These are phyloP conservation scores for Debaryomyces sp. DNA, from an alignment of 1,139 yeast genomes.

Conservation along the genomic window DNA sequence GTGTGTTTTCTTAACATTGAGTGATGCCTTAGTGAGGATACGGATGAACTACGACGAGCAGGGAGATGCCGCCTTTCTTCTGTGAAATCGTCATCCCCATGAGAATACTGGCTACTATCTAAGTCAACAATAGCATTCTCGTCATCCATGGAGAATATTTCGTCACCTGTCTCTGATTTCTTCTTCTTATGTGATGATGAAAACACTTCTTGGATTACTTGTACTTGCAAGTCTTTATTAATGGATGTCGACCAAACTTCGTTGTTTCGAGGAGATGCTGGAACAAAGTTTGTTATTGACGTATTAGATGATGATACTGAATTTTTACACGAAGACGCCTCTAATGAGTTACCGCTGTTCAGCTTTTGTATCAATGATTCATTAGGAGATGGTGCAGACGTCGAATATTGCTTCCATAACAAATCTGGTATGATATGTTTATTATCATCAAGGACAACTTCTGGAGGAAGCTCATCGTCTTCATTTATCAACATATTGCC, in stretches of 20 bases:
- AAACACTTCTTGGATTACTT: constrained; percentile 43
- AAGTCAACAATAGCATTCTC: constrained; percentile 13
- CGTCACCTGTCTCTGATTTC: constrained; percentile 21
- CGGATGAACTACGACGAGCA: background rate
- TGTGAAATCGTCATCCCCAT: background rate
- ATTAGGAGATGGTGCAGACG: constrained; percentile 54
- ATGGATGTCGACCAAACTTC: constrained; percentile 36
- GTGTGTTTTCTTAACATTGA: constrained; percentile 42
- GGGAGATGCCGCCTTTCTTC: background rate
- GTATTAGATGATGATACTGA: constrained; percentile 7
- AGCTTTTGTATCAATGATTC: constrained; percentile 11
- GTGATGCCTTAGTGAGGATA: background rate
- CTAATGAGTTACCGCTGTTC: background rate
- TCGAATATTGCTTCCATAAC: constrained; percentile 63
- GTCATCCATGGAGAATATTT: constrained; percentile 41
- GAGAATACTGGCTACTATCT: background rate
- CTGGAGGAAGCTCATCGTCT: constrained; percentile 56
- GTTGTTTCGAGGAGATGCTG: constrained; percentile 4
- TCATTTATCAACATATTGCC: constrained; percentile 12
- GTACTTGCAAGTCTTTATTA: constrained; percentile 43
- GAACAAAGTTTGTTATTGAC: constrained; percentile 1
- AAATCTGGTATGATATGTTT: constrained; percentile 86
- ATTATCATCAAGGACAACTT: constrained; percentile 85
- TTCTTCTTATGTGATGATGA: constrained; percentile 23
- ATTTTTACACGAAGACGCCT: background rate